Evolutionary conservation across 305 asterid species (phyloP).

Genomic region (Solanum hybrid): DNA sequence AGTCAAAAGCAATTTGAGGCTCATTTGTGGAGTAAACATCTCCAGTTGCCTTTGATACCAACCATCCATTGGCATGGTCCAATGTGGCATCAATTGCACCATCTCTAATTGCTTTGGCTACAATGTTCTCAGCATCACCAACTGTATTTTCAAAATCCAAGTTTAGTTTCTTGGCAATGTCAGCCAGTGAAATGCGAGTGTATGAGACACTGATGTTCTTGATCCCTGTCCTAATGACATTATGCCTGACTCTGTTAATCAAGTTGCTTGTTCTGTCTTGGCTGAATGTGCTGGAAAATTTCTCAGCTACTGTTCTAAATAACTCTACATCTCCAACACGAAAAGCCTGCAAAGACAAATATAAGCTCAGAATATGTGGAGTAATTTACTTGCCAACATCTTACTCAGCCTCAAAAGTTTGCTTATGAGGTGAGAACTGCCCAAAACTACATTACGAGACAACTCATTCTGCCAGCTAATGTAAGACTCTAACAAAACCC

Average conservation of each 20-base stretch:
- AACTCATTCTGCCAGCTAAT: not conserved
- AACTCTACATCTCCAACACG: slow-evolving; percentile 69
- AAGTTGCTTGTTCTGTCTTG: slow-evolving; percentile 54
- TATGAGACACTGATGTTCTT: slow-evolving; percentile 68
- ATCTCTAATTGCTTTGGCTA: slow-evolving; percentile 70
- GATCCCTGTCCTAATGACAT: slow-evolving; percentile 61
- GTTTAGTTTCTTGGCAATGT: slow-evolving; percentile 64
- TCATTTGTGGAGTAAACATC: slow-evolving; percentile 73
- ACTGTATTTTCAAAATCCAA: slow-evolving; percentile 50
- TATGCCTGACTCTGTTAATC: slow-evolving; percentile 67
- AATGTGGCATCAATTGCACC: slow-evolving; percentile 66
- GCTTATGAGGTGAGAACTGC: not conserved
- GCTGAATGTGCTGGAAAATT: slow-evolving; percentile 45
- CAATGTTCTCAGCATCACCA: slow-evolving; percentile 67
- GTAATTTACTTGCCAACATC: not conserved
- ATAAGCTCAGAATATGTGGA: not conserved
- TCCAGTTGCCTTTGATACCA: slow-evolving; percentile 61
- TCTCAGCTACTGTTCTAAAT: slow-evolving; percentile 52
- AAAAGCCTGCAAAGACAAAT: slow-evolving; percentile 46
- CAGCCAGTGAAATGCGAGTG: slow-evolving; percentile 57
- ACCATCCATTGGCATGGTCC: slow-evolving; percentile 70
- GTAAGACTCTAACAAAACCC: not conserved
- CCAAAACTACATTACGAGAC: not conserved
- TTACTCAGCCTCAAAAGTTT: not conserved
- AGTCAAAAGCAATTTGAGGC: slow-evolving; percentile 18